Conservation (phyloP, 2,329 filamentous ascomycete genomes). For the Trichophyton rubrum region DNA sequence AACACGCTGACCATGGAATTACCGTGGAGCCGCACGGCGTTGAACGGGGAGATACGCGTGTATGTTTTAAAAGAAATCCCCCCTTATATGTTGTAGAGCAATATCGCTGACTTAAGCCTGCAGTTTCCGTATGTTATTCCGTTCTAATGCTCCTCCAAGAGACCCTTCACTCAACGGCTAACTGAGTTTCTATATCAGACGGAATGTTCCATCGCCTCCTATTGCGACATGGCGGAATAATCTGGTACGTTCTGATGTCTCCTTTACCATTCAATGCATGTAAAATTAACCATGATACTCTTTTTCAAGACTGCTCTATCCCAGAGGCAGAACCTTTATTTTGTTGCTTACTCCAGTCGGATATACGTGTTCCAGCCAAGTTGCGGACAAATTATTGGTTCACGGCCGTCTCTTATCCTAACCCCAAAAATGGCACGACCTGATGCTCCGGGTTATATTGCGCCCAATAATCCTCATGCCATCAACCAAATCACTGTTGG, state of each 20-base stretch:
- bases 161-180: background rate
- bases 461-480: constrained; percentile 42
- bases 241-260: constrained; percentile 21
- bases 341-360: constrained; percentile 30
- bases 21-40: constrained; percentile 9
- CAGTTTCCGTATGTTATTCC: constrained; percentile 8
- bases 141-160: background rate
- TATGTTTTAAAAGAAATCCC: constrained; percentile 20
- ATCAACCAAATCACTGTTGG: constrained; percentile 60
- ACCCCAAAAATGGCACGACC: constrained; percentile 29
- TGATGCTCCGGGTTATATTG: constrained; percentile 42
- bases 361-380: constrained; percentile 36
- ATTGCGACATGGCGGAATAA: constrained; percentile 34
- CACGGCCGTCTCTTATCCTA: constrained; percentile 31
- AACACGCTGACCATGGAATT: constrained; percentile 8
- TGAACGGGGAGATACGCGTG: constrained; percentile 15
- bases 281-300: background rate
- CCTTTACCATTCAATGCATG: background rate
- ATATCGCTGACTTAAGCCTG: background rate
- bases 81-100: background rate
- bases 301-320: constrained; percentile 31
- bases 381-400: constrained; percentile 28
- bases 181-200: background rate
- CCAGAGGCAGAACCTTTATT: constrained; percentile 36
- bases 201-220: constrained; percentile 17